Base-by-base conservation (phyloP, 1,284 basidiomycete species). In the Mycosarcoma mackinlayi region DNA sequence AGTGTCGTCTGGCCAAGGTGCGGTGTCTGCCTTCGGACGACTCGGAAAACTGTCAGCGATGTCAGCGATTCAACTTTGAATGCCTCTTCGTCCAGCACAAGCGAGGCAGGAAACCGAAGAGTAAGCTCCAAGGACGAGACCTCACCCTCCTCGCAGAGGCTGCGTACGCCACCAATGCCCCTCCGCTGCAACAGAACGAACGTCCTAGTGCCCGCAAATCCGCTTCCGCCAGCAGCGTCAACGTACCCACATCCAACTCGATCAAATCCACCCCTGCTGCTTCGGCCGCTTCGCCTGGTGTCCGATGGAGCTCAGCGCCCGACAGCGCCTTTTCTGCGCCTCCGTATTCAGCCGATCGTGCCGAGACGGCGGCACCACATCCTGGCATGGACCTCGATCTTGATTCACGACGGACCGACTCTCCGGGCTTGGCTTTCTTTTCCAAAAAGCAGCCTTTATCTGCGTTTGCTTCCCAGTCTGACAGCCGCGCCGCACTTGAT, bases 1-100 rank as follows among this genome's bases (percentile, higher is more conserved):
- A 71, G 28, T 71, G 68, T 41, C 62, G 68, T 35, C 41, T 71
- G 6, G 62, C 68, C 42, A 71, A 71, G 39, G 69, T 72, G 24
- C 59, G 64, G 1, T 72, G 69, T 35, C 50, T 72, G 2, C 40
- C 69, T 23, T 63, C 64, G 10, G 52, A 61, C 24, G 64, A 64
- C 11, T 57, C 59, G n/a, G 64, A 68, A 14, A 63, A 34, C 34
- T 72, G 69, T 27, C 60, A 63, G 37, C 51, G 69, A n/a, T 72
- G 69, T 23, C 60, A 57, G n/a, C 51, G 61, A 4, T 72, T 72
- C 60, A 62, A 50, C 34, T 72, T 72, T 24, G 69, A 72, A 11
- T 72, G 69, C n/a, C 52, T 72, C 19, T 72, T 67, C 24, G 64
- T 72, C 16, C 63, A 72, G 45, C 69, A 72, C 60, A 67, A 64